Evolutionary conservation across 495 filamentous ascomycete genomes (phyloP), one percentile per base, ranked within the genome.

Genomic region (Penicillium egyptiacum): DNA sequence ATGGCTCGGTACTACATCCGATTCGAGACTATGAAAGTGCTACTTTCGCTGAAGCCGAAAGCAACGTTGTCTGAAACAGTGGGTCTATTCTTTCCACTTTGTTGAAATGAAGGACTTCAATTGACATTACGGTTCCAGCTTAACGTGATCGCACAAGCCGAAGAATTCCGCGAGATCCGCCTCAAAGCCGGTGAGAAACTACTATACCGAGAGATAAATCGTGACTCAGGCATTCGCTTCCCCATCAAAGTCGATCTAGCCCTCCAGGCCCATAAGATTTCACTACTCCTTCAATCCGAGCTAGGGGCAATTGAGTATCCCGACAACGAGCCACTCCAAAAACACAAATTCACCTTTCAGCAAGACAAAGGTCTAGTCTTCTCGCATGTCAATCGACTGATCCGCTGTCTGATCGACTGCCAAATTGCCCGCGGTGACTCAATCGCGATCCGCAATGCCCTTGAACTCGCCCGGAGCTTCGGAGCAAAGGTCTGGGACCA

Each of bases 1-100:
- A 98, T 98, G 94, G 90, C 94, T 37, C 86, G 86, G 50, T 97
- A 96, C 67, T 96, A 92, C 75, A 76, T 98, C 3, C 84, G 86
- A n/a, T 96, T 95, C 62, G 81, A 88, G 42, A 96, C 92, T 0
- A 98, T 98, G 92, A 88, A 86, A 62, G 70, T 78, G 2, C 68
- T 97, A 3, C 68, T 96, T 22, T 74, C 75, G 2, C 73, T 98
- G 51, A 79, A 82, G 23, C 67, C 72, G 7, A 81, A 81, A 19
- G 81, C 86, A 1, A 80, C 79, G 5, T 75, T 91, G 22, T 84
- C 86, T 31, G 79, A 90, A 28, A 87, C 95, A 66, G 90, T 94
- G 73, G 75, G 87, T 72, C 6, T 7, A 44, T 28, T 5, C 16
- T n/a, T 39, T 2, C 7, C 2, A 35, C 3, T 5, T 20, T 46